Conservation (phyloP, 306 rosid genomes). For the Crataegus laevigata region DNA sequence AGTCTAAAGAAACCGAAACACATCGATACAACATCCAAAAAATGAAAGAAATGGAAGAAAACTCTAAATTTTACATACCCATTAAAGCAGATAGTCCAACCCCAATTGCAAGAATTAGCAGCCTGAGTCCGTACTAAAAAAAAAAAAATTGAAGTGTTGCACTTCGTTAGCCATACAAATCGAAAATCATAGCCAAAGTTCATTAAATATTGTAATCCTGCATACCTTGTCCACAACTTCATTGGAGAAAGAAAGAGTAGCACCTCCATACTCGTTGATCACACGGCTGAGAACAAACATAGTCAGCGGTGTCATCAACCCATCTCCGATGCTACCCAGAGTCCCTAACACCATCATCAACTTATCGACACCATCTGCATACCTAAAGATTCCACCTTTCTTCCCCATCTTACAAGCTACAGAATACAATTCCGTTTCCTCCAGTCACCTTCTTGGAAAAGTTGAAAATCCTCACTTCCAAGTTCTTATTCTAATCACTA, state of each 20-base stretch:
- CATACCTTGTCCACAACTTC: conserved; percentile 40
- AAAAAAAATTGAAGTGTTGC: not conserved
- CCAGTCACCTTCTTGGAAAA: not conserved
- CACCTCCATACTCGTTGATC: conserved; percentile 50
- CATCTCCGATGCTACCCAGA: conserved; percentile 79
- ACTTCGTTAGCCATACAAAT: not conserved
- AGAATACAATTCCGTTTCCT: not conserved
- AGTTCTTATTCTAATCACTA: not conserved
- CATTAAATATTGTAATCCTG: not conserved
- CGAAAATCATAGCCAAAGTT: not conserved
- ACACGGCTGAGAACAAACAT: conserved; percentile 63
- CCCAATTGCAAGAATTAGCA: conserved; percentile 37
- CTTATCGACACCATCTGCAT: conserved; percentile 59
- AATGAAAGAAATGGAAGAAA: not conserved
- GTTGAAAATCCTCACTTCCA: not conserved
- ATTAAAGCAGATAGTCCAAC: conserved; percentile 57
- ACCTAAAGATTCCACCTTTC: conserved; percentile 39
- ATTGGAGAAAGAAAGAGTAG: conserved; percentile 24
- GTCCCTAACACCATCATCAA: conserved; percentile 54
- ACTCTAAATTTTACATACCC: conserved; percentile 26
- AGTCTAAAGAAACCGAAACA: not conserved
- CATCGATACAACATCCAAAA: not conserved
- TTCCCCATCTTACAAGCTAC: conserved; percentile 28
- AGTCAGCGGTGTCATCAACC: conserved; percentile 57
- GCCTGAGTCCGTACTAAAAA: conserved; percentile 50